Conservation (phyloP, 2,329 filamentous ascomycete species). For the Sporothrix mexicana region DNA sequence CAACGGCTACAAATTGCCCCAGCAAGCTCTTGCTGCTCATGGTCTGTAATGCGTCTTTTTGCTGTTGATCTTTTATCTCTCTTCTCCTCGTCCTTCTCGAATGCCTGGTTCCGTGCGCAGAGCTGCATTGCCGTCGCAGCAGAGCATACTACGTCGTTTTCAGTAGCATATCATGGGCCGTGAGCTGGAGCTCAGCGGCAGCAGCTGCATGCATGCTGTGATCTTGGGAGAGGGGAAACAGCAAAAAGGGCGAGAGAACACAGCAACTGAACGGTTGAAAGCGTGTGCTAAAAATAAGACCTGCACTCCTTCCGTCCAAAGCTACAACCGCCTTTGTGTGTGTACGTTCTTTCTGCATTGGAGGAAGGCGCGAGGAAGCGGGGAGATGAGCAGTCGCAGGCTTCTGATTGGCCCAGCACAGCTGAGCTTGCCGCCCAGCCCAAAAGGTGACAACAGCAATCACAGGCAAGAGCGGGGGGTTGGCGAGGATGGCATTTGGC, state of each 20-base stretch:
- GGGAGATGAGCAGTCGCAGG: slow-evolving; percentile 8
- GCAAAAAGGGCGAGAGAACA: background rate
- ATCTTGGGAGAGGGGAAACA: slow-evolving; percentile 1
- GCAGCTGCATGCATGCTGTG: slow-evolving; percentile 26
- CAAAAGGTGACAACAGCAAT: slow-evolving; percentile 29
- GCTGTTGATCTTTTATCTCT: background rate
- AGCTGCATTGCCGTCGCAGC: slow-evolving; percentile 4
- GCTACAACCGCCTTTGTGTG: background rate
- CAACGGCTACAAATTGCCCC: slow-evolving; percentile 4
- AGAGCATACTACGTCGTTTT: background rate
- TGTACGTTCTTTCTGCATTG: background rate
- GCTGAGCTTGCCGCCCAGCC: slow-evolving; percentile 30
- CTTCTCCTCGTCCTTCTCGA: background rate
- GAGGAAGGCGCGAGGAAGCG: background rate
- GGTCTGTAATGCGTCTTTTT: background rate
- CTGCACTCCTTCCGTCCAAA: background rate
- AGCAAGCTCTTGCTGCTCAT: background rate
- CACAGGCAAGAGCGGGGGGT: slow-evolving; percentile 16
- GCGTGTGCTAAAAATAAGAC: slow-evolving; percentile 21
- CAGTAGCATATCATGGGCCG: background rate
- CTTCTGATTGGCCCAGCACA: slow-evolving; percentile 28
- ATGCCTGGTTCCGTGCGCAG: background rate
- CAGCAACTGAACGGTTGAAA: background rate
- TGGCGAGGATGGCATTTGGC: background rate
- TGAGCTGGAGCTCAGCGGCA: slow-evolving; percentile 19